Evolutionary conservation across 257 asterid genomes (phyloP), one percentile per base, ranked within the genome.

Genomic region (Solanum arcanum): DNA sequence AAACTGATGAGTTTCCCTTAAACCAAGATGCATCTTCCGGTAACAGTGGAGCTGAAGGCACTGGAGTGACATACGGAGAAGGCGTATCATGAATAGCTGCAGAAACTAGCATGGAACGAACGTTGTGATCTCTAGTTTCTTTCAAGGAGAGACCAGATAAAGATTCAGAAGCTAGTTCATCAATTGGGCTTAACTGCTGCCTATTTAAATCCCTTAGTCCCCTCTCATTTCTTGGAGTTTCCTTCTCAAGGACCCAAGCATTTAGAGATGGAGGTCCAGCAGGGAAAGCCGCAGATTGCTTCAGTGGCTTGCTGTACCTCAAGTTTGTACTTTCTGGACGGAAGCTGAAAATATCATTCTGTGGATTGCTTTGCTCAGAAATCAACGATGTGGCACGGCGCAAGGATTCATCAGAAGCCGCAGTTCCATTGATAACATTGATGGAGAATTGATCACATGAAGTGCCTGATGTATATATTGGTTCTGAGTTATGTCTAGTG

Each of bases 231-330:
- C 88, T 87, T 3, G 91, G 86, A 52, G 60, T 89, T 83, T 90
- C 94, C 76, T 75, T 87, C 83, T 87, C 88, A 77, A 90, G 89
- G 89, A 95, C 96, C 99, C 98, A 96, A 9, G 92, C 93, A 86
- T 90, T 95, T 75, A 96, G 96, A 74, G 98, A 96, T 56, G 98
- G 98, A 29, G 99, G 98, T 41, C 98, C 96, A 4, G 92, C 88
- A 56, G 92, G 90, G 87, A 89, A 94, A 66, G 89, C 68, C 16
- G 90, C 83, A 85, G 91, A 86, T 39, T 92, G 92, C 81, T 88
- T 90, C 37, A 84, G 87, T 62, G 88, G 89, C 66, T 83, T 89
- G 87, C 16, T 86, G 73, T 35, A 85, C 42, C 87, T 88, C 47
- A 72, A 16, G 49, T 83, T 86, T 12, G 66, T 12, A 80, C 86